A percentile compares a stretch with the other conserved stretches of the same genome.
These are phyloP conservation scores for Tillandsia leiboldiana DNA, from an alignment of 176 grass and related monocot genomes.

Conservation along the genomic window DNA sequence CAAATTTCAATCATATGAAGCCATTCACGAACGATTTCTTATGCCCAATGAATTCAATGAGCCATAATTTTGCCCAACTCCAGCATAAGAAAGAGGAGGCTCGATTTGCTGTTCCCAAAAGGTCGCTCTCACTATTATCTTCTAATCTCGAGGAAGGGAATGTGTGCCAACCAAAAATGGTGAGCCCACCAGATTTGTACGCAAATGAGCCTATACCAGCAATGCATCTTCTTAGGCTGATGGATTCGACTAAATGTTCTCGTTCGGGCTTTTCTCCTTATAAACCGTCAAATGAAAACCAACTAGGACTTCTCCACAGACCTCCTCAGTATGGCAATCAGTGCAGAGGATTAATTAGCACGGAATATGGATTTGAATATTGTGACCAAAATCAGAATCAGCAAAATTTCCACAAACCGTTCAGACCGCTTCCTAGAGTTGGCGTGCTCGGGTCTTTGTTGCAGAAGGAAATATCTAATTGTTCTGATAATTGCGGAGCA, in stretches of 20 bases:
- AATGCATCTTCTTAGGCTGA: slow-evolving; percentile 45
- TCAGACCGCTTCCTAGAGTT: slow-evolving; percentile 53
- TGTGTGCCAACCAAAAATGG: slow-evolving; percentile 23
- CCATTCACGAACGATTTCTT: slow-evolving; percentile 17
- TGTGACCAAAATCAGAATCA: slow-evolving; percentile 18
- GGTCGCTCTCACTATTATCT: slow-evolving; percentile 15
- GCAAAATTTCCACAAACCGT: slow-evolving; percentile 34
- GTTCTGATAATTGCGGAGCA: slow-evolving; percentile 37
- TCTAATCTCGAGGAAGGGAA: slow-evolving; percentile 26
- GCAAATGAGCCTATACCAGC: slow-evolving; percentile 43
- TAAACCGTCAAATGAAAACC: slow-evolving; percentile 18
- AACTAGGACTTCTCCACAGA: slow-evolving; percentile 19
- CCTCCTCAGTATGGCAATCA: slow-evolving; percentile 10
- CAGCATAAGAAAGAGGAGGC: background rate
- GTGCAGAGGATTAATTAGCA: slow-evolving; percentile 22
- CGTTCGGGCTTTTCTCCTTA: slow-evolving; percentile 18
- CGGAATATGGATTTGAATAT: slow-evolving; percentile 15
- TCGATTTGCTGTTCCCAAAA: background rate
- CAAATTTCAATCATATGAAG: slow-evolving; percentile 21
- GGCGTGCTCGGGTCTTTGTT: slow-evolving; percentile 51
- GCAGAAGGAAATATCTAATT: slow-evolving; percentile 61
- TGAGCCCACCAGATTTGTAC: slow-evolving; percentile 17
- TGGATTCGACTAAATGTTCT: slow-evolving; percentile 36
- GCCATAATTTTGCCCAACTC: background rate
- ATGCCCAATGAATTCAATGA: slow-evolving; percentile 10